These are phyloP conservation scores for Telfairia occidentalis DNA, from an alignment of 331 rosid species.

Conservation along the genomic window DNA sequence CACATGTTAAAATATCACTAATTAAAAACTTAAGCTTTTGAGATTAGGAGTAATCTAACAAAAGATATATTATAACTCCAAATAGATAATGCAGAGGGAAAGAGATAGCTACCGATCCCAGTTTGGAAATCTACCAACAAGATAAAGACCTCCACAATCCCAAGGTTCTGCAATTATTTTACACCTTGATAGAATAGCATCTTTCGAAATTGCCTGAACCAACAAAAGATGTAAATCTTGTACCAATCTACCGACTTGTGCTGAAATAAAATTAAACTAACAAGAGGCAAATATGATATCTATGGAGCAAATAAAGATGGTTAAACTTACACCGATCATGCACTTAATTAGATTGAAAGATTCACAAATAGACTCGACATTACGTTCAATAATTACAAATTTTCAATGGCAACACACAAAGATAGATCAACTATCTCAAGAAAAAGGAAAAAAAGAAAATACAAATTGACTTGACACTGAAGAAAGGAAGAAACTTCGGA, in stretches of 20 bases:
- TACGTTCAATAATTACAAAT: neutral
- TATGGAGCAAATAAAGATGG: neutral
- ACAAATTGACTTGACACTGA: neutral
- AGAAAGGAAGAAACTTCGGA: neutral
- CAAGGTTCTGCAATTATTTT: constrained; percentile 95
- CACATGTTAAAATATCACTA: neutral
- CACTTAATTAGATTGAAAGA: neutral
- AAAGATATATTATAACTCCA: constrained; percentile 4
- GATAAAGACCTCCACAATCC: constrained; percentile 98
- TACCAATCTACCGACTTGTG: neutral
- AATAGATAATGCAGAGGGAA: neutral
- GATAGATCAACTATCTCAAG: neutral
- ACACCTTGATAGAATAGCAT: constrained; percentile 70
- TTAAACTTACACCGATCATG: neutral
- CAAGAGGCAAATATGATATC: neutral
- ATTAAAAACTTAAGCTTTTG: neutral
- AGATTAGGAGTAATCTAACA: neutral
- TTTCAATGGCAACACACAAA: neutral
- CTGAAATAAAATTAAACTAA: neutral
- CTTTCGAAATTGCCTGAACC: constrained; percentile 84
- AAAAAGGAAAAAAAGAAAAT: neutral
- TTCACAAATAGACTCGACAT: neutral
- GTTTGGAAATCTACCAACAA: constrained; percentile 89
- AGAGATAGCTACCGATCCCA: constrained; percentile 70
- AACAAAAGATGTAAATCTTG: constrained; percentile 14